Evolutionary conservation across 352 stramenopile genomes (phyloP).

Genomic region (Pythium grandisporangium): DNA sequence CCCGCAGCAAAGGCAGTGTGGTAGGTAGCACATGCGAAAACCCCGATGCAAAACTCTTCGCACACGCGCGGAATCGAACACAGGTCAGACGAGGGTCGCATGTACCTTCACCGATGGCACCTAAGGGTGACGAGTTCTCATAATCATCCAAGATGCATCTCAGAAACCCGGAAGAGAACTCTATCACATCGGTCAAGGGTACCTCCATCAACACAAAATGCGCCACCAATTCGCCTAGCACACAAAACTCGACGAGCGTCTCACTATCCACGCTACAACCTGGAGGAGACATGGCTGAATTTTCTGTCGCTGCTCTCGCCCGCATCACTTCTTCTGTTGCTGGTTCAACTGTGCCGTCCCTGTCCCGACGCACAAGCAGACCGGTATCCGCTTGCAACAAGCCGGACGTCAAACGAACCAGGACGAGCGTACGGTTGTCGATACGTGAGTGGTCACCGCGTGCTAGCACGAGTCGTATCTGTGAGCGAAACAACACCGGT

Average conservation of each 20-base stretch:
- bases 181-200: constrained; percentile 29
- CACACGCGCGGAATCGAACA: constrained; percentile 6
- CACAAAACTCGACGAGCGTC: constrained; percentile 34
- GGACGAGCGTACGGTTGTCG: constrained; percentile 13
- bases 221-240: constrained; percentile 39
- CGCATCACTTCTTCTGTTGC: background rate
- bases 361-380: constrained; percentile 3
- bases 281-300: no score
- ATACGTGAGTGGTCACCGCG: constrained; percentile 2
- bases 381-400: constrained; percentile 8
- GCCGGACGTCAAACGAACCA: constrained; percentile 8
- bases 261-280: constrained; percentile 3
- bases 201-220: background rate
- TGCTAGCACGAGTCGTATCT: constrained; percentile 6
- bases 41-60: constrained; percentile 30
- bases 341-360: constrained; percentile 6
- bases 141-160: constrained; percentile 22
- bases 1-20: constrained; percentile 34
- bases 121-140: no score
- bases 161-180: constrained; percentile 49
- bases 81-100: background rate
- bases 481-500: constrained; percentile 3
- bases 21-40: constrained; percentile 48
- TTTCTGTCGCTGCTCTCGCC: no score
- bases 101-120: background rate